Conservation (phyloP, 495 filamentous ascomycete species). For the Chaetomium tenue region DNA sequence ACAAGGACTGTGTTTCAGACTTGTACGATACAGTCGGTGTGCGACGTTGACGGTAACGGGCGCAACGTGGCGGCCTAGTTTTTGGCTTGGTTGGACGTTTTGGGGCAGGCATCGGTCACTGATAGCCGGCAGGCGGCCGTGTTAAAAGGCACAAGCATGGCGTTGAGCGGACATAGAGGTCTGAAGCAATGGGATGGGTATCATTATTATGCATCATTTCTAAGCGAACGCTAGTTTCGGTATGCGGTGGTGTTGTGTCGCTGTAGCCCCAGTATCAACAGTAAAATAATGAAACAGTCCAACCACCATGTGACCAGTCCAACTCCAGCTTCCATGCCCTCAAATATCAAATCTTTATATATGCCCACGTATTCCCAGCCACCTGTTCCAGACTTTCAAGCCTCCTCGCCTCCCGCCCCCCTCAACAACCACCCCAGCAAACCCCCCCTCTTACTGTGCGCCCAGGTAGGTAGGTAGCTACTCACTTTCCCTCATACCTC, state of each 20-base stretch:
- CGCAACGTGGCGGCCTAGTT: slow-evolving; percentile 1
- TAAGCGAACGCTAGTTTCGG: background rate
- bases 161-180: slow-evolving; percentile 20
- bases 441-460: background rate
- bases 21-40: slow-evolving; percentile 18
- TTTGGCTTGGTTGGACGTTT: slow-evolving; percentile 14
- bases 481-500: slow-evolving; percentile 45
- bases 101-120: background rate
- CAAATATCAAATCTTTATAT: background rate
- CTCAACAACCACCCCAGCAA: background rate
- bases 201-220: slow-evolving; percentile 3
- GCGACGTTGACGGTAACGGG: background rate
- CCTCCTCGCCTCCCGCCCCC: background rate
- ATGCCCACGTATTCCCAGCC: background rate
- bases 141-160: slow-evolving; percentile 16
- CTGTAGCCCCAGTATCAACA: too few species aligned
- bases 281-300: background rate
- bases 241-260: background rate
- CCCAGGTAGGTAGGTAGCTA: too few species aligned
- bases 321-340: background rate
- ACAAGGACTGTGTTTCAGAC: background rate
- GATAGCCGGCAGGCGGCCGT: background rate
- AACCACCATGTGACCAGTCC: background rate
- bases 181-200: slow-evolving; percentile 16
- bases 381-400: background rate